Percentiles rank a stretch among this genome's conserved stretches.
Evolutionary conservation across 179 eudicot genomes (phyloP).

Genomic region (Corrigiola litoralis): DNA sequence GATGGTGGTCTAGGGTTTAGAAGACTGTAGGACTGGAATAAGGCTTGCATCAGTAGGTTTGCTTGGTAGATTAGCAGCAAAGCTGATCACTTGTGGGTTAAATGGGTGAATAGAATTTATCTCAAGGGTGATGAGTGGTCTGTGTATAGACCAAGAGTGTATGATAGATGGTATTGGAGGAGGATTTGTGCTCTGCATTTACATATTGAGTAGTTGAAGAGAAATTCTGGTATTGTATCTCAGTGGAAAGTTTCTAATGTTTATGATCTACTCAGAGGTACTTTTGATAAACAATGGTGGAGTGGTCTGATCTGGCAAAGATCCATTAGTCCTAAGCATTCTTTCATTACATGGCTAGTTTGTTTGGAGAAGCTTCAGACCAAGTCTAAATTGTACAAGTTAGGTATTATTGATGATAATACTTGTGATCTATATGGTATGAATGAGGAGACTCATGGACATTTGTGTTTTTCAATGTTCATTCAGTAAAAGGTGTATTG

Average conservation of each 20-base stretch:
- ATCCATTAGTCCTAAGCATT: not conserved
- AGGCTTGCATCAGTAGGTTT: not conserved
- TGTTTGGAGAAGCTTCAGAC: too few species aligned
- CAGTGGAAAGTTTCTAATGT: too few species aligned
- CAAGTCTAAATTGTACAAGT: too few species aligned
- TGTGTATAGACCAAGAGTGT: not conserved
- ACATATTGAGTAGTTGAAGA: too few species aligned
- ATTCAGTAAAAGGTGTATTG: not conserved
- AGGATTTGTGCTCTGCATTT: too few species aligned
- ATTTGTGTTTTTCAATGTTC: too few species aligned
- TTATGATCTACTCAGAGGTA: too few species aligned
- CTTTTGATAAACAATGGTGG: not conserved
- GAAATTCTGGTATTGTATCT: too few species aligned
- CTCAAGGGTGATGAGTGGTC: not conserved
- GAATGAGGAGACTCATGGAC: too few species aligned
- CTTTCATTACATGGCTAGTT: not conserved
- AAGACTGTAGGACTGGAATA: not conserved
- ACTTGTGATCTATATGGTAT: too few species aligned
- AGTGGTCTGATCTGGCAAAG: not conserved
- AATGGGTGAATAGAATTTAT: not conserved
- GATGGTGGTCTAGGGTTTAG: not conserved
- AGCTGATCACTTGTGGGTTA: not conserved
- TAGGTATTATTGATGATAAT: too few species aligned
- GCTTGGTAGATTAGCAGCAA: not conserved
- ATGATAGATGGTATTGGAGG: not conserved